Evolutionary conservation across 2,329 filamentous ascomycete species (phyloP), one percentile per base, ranked within the genome.

Genomic region (Colletotrichum chrysophilum): DNA sequence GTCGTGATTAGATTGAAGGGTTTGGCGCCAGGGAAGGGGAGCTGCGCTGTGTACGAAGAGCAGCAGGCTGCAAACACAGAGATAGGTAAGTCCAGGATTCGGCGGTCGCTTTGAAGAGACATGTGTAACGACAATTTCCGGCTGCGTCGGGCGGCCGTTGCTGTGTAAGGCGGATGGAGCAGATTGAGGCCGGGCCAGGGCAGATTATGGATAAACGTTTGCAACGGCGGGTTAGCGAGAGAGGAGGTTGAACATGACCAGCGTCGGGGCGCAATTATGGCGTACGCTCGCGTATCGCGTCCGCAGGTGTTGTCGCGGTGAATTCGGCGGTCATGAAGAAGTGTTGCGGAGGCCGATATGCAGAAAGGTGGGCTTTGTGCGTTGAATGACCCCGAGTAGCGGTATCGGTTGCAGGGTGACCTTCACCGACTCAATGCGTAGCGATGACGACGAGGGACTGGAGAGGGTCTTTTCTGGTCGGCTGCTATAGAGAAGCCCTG

Each of bases 381-480:
- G 21, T 43, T 56, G 61, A 34, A 14, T 30, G 69, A 67, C 28
- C 30, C 30, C 69, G 26, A 72, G 16, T 58, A 62, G 72, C 72
- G 72, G 69, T 75, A 66, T 56, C 61, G 26, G n/a, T 48, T 67
- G 72, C 62, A 61, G 32, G 62, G 30, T 61, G 38, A 9, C 21
- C 64, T 70, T 75, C 72, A 75, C 72, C 72, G 72, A 75, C 72
- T 75, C 32, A 36, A 58, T 56, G 38, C 43, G 48, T 28, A 60
- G 52, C 18, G 32, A 61, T 71, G 30, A 34, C 55, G 52, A 75
- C 60, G 52, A 32, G 30, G 34, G 52, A 67, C 28, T 55, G 30
- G 43, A 13, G 43, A 52, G 43, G 26, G 64, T 66, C 38, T 16
- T 66, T 52, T 21, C 43, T 52, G 43, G 43, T 52, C 43, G 43